Evolutionary conservation across 306 rosid genomes (phyloP).

Genomic region (Prunus kanzakura): DNA sequence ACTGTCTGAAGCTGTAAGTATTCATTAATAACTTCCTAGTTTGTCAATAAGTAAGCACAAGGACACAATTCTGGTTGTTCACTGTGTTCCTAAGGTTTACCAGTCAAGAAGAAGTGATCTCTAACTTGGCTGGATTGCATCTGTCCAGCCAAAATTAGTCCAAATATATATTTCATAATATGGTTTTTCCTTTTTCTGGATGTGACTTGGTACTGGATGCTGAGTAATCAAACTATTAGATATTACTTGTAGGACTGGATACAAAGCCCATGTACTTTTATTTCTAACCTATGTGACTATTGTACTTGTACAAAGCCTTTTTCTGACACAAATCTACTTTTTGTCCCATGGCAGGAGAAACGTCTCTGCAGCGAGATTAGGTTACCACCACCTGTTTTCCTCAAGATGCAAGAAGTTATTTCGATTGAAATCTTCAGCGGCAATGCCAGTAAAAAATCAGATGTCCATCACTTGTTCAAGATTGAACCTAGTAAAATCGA

Average conservation of each 20-base stretch:
- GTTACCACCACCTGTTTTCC: conserved; percentile 58
- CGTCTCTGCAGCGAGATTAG: conserved; percentile 63
- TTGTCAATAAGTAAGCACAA: background rate
- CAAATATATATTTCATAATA: no score
- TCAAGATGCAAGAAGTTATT: conserved; percentile 72
- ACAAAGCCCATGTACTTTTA: background rate
- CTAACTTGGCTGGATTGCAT: background rate
- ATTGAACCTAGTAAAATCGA: conserved; percentile 66
- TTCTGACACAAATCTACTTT: conserved; percentile 1
- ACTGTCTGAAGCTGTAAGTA: conserved; percentile 83
- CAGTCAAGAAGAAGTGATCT: background rate
- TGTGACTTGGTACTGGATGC: no score
- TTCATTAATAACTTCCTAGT: conserved; percentile 6
- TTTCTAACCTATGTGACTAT: background rate
- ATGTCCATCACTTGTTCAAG: conserved; percentile 78
- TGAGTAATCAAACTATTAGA: background rate
- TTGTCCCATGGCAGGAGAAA: conserved; percentile 64
- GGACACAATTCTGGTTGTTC: background rate
- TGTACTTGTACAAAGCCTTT: background rate
- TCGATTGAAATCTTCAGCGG: conserved; percentile 63
- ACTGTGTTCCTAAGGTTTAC: background rate
- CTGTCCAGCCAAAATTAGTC: no score
- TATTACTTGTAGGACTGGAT: background rate
- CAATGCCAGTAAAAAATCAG: conserved; percentile 52
- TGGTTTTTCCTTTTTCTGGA: no score